Evolutionary conservation across 768 basidiomycete genomes (phyloP), one percentile per base, ranked within the genome.

Genomic region (Pleurotus ostreatus): DNA sequence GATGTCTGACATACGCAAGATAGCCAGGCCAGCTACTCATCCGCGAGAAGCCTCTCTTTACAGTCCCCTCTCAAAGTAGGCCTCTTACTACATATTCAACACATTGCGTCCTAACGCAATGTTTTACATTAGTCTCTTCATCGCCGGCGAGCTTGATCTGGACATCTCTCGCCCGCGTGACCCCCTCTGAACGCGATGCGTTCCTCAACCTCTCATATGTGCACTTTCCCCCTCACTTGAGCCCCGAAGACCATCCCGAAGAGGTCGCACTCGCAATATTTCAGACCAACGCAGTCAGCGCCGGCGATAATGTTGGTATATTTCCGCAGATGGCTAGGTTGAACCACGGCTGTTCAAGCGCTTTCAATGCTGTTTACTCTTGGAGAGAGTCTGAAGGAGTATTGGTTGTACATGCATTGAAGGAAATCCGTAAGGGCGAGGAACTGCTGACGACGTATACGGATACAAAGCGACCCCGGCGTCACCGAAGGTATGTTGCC

Each of bases 281-380:
- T 64, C 77, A 84, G 65, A 87, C 86, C 2, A 88, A 88, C 61
- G 82, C 82, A 1, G 81, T 86, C 5, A 69, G 78, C 2, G 78
- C 84, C 3, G 83, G 81, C 1, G 68, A 72, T 1, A 63, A 68
- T 16, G 79, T 80, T 2, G 86, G 84, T 0, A 72, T 89, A n/a
- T 88, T 87, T 65, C 85, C 85, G n/a, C 71, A 66, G 18, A 85
- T 82, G 76, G 83, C 85, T 11, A 74, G 86, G 43, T 60, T 88
- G 58, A 89, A 89, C 60, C 86, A 88, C 59, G 86, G 82, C 0
- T 88, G 86, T 62, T 80, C 84, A 3, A 73, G 77, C 53, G 83
- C 83, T 5, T 88, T 89, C 71, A 87, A 87, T 65, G 75, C 74
- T 4, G 81, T 87, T 11, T 88, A 88, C 62, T 74, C 74, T 0